Evolutionary conservation across 306 rosid species (phyloP).

Genomic region (Trifolium fragiferum): DNA sequence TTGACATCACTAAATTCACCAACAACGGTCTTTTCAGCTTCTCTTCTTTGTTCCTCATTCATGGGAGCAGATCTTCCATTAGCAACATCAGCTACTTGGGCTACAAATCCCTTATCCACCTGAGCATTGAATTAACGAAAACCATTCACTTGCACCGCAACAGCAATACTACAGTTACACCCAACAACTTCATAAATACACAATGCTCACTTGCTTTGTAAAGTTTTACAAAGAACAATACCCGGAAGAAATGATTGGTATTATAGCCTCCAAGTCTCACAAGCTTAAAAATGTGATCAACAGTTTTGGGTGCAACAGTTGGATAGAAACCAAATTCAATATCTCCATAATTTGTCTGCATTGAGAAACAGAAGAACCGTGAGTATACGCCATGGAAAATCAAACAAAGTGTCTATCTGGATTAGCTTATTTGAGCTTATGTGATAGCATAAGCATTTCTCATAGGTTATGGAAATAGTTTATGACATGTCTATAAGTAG

Average conservation of each 20-base stretch:
- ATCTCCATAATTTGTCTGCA: constrained; percentile 89
- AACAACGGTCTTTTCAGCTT: constrained; percentile 72
- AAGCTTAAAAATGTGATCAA: constrained; percentile 90
- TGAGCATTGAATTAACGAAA: constrained; percentile 46
- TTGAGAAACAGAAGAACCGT: constrained; percentile 33
- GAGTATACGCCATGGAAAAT: constrained; percentile 9
- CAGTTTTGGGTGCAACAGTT: constrained; percentile 86
- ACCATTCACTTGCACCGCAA: constrained; percentile 39
- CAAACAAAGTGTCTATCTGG: background rate
- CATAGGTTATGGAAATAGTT: background rate
- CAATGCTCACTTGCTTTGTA: constrained; percentile 12
- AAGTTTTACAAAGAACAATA: too few relatives aligned
- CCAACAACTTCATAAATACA: constrained; percentile 7
- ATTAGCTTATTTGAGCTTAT: background rate
- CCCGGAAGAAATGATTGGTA: constrained; percentile 94
- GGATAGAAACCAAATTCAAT: constrained; percentile 96
- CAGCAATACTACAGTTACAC: constrained; percentile 12
- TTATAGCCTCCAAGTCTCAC: constrained; percentile 91
- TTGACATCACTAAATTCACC: constrained; percentile 90
- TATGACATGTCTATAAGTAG: background rate
- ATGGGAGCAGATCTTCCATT: constrained; percentile 81
- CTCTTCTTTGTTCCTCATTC: constrained; percentile 77
- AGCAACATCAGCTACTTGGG: constrained; percentile 89
- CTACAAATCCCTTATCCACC: constrained; percentile 97
- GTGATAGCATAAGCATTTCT: background rate